phyloP scores from a whole-genome alignment of 2,329 filamentous ascomycete genomes.

The Macrophomina pseudophaseolina region DNA sequence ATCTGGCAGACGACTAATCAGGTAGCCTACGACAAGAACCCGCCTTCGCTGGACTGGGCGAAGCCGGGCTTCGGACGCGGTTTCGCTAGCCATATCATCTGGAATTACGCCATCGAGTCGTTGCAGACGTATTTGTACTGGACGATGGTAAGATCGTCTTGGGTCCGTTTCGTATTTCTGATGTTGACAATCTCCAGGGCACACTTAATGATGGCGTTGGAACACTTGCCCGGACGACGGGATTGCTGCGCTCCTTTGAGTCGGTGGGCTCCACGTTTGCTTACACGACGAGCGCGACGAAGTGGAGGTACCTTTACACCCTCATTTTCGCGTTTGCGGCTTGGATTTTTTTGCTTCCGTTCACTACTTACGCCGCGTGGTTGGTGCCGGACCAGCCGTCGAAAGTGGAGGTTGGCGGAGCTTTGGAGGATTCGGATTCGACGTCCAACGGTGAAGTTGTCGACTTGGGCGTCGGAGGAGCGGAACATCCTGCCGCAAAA shows the following conservation, averaged over 20 bases:
- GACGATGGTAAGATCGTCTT: constrained; percentile 1
- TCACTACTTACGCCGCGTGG: constrained; percentile 1
- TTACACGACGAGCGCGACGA: constrained; percentile 34
- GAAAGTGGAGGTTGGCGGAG: background rate
- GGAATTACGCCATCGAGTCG: constrained; percentile 11
- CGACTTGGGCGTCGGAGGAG: background rate
- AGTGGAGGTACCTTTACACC: constrained; percentile 3
- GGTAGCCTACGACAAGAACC: background rate
- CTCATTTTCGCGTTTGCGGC: background rate
- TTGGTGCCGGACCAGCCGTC: background rate
- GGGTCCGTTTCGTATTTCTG: too few species aligned
- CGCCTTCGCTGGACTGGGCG: constrained; percentile 52
- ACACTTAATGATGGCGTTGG: constrained; percentile 58
- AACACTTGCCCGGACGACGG: constrained; percentile 55
- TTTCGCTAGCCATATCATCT: constrained; percentile 8
- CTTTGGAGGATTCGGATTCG: background rate
- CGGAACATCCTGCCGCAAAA: too few species aligned
- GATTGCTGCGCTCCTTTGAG: constrained; percentile 56
- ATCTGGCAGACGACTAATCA: constrained; percentile 4
- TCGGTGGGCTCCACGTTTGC: constrained; percentile 54
- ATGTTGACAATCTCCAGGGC: constrained; percentile 33
- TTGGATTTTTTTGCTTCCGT: background rate
- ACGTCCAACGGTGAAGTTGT: background rate
- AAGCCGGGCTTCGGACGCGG: constrained; percentile 44
- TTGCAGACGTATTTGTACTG: constrained; percentile 16